Base-by-base conservation (phyloP, 768 basidiomycete genomes). In the Boletus pseudopeckii region DNA sequence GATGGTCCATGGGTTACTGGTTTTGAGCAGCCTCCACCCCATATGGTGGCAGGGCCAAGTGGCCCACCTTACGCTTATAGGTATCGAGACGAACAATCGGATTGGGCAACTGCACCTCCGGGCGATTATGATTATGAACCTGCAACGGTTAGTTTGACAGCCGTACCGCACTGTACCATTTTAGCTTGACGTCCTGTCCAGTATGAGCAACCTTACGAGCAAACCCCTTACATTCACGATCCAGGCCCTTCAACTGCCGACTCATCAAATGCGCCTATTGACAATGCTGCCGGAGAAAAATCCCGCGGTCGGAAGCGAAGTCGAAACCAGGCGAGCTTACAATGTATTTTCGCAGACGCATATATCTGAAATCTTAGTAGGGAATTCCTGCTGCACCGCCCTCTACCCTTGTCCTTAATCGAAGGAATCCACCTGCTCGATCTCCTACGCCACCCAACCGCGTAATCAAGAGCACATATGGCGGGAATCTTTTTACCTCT, bases 401-500 rank as follows among this genome's bases (percentile, higher is more conserved):
- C 14, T 75, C 86, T 10, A 76, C 81, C 15, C 72, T 90, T 32
- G 88, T 90, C 8, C 74, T 80, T 0, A 89, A 84, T 62, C 78
- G 84, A 26, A 80, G 80, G 50, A 77, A 76, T 32, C 85, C 86
- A 1, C 80, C 83, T 18, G 86, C 86, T 14, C 81, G 90, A 3
- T 92, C 90, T 22, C 91, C 91, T 4, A 90, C 89, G 0, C 91
- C 91, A 13, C 91, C 91, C 18, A 82, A 80, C 6, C 82, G 90
- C 15, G 85, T 92, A 20, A 84, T 93, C 65, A 92, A 90, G 71
- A 92, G 90, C 62, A 92, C 90, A 0, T 92, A 92, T 62, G 91
- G 91, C 41, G 91, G 91, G 14, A 92, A 93, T 64, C 67, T 92
- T 37, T 93, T 93, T 64, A 93, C 91, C 0, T 78, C 85, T 2